A percentile compares a stretch with the other conserved stretches of the same genome.
Evolutionary conservation across 2,329 filamentous ascomycete species (phyloP).

Genomic region (Ilyonectria sp.): DNA sequence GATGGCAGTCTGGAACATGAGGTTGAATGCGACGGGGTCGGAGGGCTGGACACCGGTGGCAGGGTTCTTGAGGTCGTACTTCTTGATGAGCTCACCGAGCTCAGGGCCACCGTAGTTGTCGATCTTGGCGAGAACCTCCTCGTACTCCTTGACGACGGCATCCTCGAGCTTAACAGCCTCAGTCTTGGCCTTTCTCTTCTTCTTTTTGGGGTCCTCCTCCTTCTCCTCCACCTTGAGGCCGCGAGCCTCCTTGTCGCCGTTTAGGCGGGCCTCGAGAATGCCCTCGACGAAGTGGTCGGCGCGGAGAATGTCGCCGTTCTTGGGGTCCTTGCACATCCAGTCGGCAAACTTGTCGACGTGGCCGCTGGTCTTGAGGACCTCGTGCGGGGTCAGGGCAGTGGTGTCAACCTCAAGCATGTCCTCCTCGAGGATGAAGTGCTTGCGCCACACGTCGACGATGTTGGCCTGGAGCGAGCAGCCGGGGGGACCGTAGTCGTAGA

Average conservation of each 20-base stretch:
- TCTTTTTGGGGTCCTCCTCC: constrained; percentile 79
- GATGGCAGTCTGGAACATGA: constrained; percentile 98
- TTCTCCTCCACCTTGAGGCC: constrained; percentile 85
- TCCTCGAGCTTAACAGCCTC: constrained; percentile 91
- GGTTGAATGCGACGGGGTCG: constrained; percentile 92
- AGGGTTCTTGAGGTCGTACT: constrained; percentile 93
- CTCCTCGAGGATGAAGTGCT: constrained; percentile 93
- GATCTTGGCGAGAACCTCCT: constrained; percentile 91
- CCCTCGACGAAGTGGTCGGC: constrained; percentile 98
- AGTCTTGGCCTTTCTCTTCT: constrained; percentile 91
- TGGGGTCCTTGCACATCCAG: constrained; percentile 99
- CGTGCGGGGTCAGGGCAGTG: constrained; percentile 92
- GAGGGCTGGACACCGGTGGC: constrained; percentile 82
- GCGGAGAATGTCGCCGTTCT: constrained; percentile 96
- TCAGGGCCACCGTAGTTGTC: constrained; percentile 94
- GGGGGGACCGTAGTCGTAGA: constrained; percentile 94
- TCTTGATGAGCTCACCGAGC: constrained; percentile 89
- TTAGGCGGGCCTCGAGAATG: constrained; percentile 87
- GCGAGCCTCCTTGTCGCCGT: constrained; percentile 93
- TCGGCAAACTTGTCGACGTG: constrained; percentile 99
- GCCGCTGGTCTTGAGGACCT: constrained; percentile 94
- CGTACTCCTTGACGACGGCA: constrained; percentile 88
- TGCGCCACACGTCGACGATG: constrained; percentile 90
- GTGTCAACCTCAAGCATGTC: constrained; percentile 97
- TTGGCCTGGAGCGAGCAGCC: constrained; percentile 90